These are phyloP conservation scores for Ustilago loliicola DNA, from an alignment of 1,284 basidiomycete species.

Conservation along the genomic window DNA sequence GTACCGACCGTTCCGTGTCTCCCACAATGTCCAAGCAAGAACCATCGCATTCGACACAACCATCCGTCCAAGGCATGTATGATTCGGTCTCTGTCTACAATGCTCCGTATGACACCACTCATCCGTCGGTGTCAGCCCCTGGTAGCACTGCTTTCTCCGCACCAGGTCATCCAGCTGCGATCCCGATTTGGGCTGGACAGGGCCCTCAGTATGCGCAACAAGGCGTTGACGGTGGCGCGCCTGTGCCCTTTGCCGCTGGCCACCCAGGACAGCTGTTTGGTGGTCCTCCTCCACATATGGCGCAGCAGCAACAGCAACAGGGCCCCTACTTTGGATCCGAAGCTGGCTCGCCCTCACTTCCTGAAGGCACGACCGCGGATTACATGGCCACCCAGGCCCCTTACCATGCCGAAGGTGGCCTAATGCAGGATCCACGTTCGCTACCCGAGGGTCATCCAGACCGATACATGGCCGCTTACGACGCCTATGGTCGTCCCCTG, in stretches of 20 bases:
- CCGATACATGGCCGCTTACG: constrained; percentile 29
- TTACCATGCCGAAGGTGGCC: constrained; percentile 12
- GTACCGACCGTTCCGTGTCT: constrained; percentile 24
- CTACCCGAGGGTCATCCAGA: constrained; percentile 26
- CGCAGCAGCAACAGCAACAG: constrained; percentile 36
- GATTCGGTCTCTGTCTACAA: constrained; percentile 13
- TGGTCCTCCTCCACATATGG: constrained; percentile 18
- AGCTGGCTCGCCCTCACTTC: constrained; percentile 12
- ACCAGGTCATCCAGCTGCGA: constrained; percentile 7
- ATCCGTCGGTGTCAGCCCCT: constrained; percentile 11
- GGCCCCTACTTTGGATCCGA: constrained; percentile 26
- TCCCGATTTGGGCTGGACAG: constrained; percentile 24
- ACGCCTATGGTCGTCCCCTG: constrained; percentile 17
- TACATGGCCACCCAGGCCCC: constrained; percentile 17
- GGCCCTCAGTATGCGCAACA: constrained; percentile 23
- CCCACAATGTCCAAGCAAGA: constrained; percentile 10
- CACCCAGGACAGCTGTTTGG: constrained; percentile 17
- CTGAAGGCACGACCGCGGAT: constrained; percentile 1
- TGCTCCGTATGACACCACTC: constrained; percentile 8
- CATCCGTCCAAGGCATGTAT: constrained; percentile 18
- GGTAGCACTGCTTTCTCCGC: constrained; percentile 11
- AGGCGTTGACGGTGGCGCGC: constrained; percentile 2
- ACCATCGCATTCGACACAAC: not conserved
- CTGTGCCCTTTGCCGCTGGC: not conserved
- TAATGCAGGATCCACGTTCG: not conserved